phyloP scores from a whole-genome alignment of 306 rosid species.

The Rosa lucieae region DNA sequence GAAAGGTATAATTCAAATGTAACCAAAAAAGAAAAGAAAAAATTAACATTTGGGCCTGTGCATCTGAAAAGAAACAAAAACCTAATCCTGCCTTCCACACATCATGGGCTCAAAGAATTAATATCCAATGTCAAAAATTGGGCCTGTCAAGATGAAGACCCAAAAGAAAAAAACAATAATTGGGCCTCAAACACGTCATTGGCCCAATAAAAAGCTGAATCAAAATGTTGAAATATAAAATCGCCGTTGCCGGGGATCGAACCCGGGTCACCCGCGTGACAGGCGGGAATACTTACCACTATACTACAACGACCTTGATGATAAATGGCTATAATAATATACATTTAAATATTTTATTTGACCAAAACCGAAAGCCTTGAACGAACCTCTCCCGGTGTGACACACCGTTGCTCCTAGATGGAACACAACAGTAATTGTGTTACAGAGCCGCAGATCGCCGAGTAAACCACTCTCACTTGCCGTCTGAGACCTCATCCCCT shows the following conservation, averaged over 20 bases:
- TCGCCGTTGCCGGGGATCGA: slow-evolving; percentile 48
- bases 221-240: neutral
- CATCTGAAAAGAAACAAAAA: no score
- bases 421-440: neutral
- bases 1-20: no score
- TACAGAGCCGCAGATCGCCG: slow-evolving; percentile 20
- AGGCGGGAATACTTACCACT: slow-evolving; percentile 68
- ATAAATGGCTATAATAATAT: accelerated
- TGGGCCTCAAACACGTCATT: neutral
- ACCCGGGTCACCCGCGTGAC: slow-evolving; percentile 69
- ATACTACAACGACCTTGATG: slow-evolving; percentile 60
- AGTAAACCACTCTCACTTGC: neutral
- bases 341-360: no score
- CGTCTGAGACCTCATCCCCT: neutral
- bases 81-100: neutral
- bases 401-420: neutral
- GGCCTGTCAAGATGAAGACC: neutral
- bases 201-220: neutral
- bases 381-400: neutral
- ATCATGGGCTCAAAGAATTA: no score
- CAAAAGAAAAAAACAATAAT: neutral
- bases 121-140: no score
- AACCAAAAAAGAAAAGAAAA: no score
- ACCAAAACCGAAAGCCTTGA: no score
- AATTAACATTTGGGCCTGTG: no score